Conservation (phyloP, 805 yeast genomes). For the Blastobotrys americana region DNA sequence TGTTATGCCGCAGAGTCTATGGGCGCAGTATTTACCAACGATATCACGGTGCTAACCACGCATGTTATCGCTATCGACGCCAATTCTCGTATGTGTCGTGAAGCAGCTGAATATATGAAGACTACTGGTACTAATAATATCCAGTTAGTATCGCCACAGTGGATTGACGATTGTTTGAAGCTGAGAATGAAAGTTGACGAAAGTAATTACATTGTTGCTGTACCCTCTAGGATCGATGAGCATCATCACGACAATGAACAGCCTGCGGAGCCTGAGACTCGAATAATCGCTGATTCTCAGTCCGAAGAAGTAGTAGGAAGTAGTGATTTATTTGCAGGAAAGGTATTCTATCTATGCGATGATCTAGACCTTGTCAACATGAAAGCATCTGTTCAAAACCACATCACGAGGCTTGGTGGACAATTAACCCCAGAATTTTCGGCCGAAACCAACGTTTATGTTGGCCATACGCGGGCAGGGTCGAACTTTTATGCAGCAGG, state of each 20-base stretch:
- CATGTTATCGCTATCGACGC: constrained; percentile 59
- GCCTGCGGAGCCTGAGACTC: neutral
- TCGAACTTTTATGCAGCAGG: constrained; percentile 44
- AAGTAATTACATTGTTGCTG: constrained; percentile 43
- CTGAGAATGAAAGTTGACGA: constrained; percentile 46
- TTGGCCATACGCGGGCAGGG: constrained; percentile 61
- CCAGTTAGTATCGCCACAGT: constrained; percentile 58
- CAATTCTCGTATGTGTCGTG: constrained; percentile 1
- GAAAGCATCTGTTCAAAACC: constrained; percentile 32
- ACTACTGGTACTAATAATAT: constrained; percentile 39
- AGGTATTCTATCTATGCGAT: constrained; percentile 42
- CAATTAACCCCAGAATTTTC: constrained; percentile 39
- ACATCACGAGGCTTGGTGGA: constrained; percentile 45
- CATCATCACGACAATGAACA: constrained; percentile 12
- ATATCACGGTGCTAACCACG: constrained; percentile 63
- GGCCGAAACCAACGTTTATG: constrained; percentile 39
- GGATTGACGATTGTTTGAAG: constrained; percentile 69
- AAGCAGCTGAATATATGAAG: constrained; percentile 17
- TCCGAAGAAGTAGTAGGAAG: constrained; percentile 10
- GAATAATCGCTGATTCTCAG: neutral
- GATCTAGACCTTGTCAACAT: constrained; percentile 50
- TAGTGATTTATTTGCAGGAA: constrained; percentile 32
- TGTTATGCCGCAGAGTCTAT: constrained; percentile 60
- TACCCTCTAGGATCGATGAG: constrained; percentile 20
- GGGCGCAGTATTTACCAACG: constrained; percentile 69